A percentile compares a stretch with the other conserved stretches of the same genome.
These are phyloP conservation scores for Hordeum marinum DNA, from an alignment of 176 grass and related monocot species.

Conservation along the genomic window DNA sequence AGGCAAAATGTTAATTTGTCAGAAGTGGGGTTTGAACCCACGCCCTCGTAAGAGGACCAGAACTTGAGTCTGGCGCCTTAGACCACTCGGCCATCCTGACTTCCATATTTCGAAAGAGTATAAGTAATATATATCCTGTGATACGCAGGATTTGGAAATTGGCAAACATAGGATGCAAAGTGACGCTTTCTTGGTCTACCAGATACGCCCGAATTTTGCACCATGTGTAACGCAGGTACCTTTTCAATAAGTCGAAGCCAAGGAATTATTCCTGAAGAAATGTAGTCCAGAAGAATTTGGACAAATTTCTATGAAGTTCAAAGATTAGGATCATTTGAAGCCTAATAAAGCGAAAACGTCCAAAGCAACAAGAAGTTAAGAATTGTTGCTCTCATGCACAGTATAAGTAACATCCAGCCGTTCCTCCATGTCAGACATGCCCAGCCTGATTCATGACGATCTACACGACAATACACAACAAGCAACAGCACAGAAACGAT, in stretches of 20 bases:
- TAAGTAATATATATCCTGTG: neutral
- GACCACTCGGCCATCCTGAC: conserved; percentile 99
- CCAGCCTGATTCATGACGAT: too few species aligned
- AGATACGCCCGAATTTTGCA: neutral
- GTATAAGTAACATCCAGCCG: neutral
- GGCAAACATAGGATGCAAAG: neutral
- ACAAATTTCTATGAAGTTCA: neutral
- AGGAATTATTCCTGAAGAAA: neutral
- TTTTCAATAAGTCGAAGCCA: neutral
- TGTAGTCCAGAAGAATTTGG: neutral
- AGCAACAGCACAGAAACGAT: neutral
- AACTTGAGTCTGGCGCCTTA: conserved; percentile 98
- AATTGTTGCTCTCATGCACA: neutral
- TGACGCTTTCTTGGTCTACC: neutral
- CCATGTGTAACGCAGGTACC: neutral
- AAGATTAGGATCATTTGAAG: neutral
- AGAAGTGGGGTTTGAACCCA: conserved; percentile 78
- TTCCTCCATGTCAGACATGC: neutral
- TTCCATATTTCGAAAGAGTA: fast-evolving
- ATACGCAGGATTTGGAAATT: neutral
- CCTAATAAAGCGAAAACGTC: neutral
- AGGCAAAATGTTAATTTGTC: conserved; percentile 16
- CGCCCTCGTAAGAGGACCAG: conserved; percentile 64
- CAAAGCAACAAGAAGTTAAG: neutral
- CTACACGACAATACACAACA: neutral